Evolutionary conservation across 2,329 filamentous ascomycete species (phyloP), one percentile per base, ranked within the genome.

Genomic region (Aspergillus spinulosporus): DNA sequence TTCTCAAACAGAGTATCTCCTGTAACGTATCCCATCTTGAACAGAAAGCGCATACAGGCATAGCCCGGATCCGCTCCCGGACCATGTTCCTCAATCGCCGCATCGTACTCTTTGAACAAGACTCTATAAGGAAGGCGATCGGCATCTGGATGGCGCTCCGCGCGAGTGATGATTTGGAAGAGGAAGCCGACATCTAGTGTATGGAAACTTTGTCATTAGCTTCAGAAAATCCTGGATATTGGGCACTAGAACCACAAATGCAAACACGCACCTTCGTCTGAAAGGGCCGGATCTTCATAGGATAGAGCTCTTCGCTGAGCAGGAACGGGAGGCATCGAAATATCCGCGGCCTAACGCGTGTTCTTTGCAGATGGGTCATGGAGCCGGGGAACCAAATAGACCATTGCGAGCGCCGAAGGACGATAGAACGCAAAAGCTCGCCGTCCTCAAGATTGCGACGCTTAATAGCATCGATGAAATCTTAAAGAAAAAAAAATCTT

Each of bases 61-160:
- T 86, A 85, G 66, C 92, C 89, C 63, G 88, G 81, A 65, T 89
- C 86, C n/a, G 85, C 81, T 57, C 90, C 82, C 61, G 90, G 78
- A 53, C 85, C 88, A 76, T 89, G 79, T 62, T 85, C 79, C 4
- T 83, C 84, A n/a, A 96, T 82, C 42, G 92, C 81, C 54, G 84
- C 80, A 68, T 94, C 88, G 69, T 95, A 95, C 31, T 90, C 90
- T 52, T 82, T 81, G 74, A 95, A 95, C 14, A 96, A 82, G 7
- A 90, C 90, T 67, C 86, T 86, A 56, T 88, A 90, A 3, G 89
- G 87, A 21, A 88, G 79, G 54, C 83, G 82, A 64, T 88, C 83
- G 48, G 81, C 81, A 55, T 86, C 82, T 1, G 84, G 79, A 31
- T 89, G 80, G 40, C 83, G 77, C 74, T 92, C 85, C 43, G 90